Evolutionary conservation across 331 rosid genomes (phyloP).

Genomic region (Acacia concinna): DNA sequence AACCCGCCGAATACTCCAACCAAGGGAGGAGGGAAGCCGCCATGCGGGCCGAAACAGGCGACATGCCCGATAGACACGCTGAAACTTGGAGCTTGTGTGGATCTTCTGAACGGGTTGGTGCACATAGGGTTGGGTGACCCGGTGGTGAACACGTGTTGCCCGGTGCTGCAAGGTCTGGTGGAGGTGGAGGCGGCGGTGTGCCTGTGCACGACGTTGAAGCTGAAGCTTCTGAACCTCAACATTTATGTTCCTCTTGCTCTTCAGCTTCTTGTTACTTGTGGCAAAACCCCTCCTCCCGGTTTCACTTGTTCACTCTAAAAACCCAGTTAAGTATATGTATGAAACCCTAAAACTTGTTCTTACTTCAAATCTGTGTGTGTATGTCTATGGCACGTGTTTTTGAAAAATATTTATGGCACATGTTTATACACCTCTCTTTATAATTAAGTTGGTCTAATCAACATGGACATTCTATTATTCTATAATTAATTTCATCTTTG

Average conservation of each 20-base stretch:
- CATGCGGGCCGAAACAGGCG: constrained; percentile 30
- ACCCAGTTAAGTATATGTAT: not conserved
- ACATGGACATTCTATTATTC: not conserved
- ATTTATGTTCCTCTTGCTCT: constrained; percentile 63
- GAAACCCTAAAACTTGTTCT: not conserved
- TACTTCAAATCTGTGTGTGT: not conserved
- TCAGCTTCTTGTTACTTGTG: constrained; percentile 68
- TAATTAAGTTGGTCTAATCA: not conserved
- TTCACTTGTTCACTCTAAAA: constrained; percentile 66
- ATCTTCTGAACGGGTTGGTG: constrained; percentile 54
- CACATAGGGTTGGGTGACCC: constrained; percentile 69
- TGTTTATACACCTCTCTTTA: not conserved
- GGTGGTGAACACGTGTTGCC: constrained; percentile 56
- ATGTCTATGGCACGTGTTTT: too few species aligned
- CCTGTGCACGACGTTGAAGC: constrained; percentile 71
- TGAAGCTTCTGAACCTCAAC: constrained; percentile 63
- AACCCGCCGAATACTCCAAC: constrained; percentile 36
- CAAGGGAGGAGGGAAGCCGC: constrained; percentile 21
- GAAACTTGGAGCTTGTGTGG: constrained; percentile 62
- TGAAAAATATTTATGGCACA: not conserved
- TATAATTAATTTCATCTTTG: not conserved
- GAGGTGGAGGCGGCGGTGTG: constrained; percentile 67
- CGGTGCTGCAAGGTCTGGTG: constrained; percentile 55
- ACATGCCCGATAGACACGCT: constrained; percentile 67
- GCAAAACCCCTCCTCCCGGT: constrained; percentile 76